These are phyloP conservation scores for Fusarium duplospermum DNA, from an alignment of 2,329 filamentous ascomycete genomes.

Conservation along the genomic window DNA sequence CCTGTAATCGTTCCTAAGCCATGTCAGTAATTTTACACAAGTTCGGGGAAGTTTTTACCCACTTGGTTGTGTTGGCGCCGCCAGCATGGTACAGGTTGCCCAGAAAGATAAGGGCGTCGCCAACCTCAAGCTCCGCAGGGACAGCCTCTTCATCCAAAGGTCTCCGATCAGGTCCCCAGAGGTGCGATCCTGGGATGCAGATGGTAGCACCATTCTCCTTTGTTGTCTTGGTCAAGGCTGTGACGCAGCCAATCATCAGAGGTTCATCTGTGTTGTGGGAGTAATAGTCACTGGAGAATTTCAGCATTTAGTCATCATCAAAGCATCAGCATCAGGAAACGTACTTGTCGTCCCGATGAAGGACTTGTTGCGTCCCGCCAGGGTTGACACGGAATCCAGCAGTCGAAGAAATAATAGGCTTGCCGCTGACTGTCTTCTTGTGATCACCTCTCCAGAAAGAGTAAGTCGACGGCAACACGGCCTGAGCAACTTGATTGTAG, in stretches of 20 bases:
- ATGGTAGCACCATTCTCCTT: conserved; percentile 55
- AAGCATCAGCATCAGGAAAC: neutral
- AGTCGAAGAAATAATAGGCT: conserved; percentile 52
- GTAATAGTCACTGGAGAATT: conserved; percentile 6
- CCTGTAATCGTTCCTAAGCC: neutral
- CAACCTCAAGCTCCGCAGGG: conserved; percentile 53
- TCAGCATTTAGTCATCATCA: neutral
- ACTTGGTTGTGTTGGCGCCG: conserved; percentile 50
- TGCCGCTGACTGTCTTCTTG: conserved; percentile 37
- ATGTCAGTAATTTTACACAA: neutral
- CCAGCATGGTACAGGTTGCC: conserved; percentile 56
- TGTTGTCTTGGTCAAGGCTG: conserved; percentile 53
- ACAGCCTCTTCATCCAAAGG: conserved; percentile 53
- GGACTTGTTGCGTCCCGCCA: conserved; percentile 52
- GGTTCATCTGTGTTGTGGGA: conserved; percentile 9
- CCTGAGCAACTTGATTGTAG: conserved; percentile 15
- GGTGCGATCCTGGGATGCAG: conserved; percentile 54
- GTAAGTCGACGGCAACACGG: conserved; percentile 4
- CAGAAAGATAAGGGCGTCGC: conserved; percentile 54
- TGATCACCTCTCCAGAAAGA: conserved; percentile 13
- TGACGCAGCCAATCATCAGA: conserved; percentile 29
- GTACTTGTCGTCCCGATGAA: conserved; percentile 47
- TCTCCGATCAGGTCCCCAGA: conserved; percentile 53
- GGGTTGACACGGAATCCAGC: conserved; percentile 54
- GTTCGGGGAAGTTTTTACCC: neutral